Conservation (phyloP, 176 grass and related monocot species). For the Lolium multiflorum region DNA sequence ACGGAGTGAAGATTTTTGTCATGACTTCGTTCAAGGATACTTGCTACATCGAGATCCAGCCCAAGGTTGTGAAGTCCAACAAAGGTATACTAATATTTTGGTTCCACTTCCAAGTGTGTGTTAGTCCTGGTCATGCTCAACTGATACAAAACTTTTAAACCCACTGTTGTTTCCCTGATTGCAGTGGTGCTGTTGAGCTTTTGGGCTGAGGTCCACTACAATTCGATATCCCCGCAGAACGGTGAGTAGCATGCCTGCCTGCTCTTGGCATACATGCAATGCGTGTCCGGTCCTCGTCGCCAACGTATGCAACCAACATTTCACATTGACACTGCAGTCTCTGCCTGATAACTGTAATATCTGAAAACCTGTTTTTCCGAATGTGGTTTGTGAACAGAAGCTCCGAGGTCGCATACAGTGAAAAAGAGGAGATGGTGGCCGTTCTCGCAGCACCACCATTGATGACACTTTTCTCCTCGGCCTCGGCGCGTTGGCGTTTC, state of each 20-base stretch:
- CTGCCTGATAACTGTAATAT: background rate
- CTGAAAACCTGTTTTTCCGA: conserved; percentile 27
- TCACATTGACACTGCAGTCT: background rate
- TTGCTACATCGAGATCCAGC: conserved; percentile 98
- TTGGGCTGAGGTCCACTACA: conserved; percentile 99
- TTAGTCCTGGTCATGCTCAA: background rate
- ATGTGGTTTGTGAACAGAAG: conserved; percentile 52
- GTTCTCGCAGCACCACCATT: conserved; percentile 59
- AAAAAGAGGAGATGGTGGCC: conserved; percentile 98
- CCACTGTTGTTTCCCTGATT: background rate
- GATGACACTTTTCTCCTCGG: conserved; percentile 23
- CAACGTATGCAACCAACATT: conserved; percentile 53
- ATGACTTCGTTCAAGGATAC: conserved; percentile 99
- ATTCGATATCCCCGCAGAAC: conserved; percentile 85
- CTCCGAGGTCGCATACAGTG: conserved; percentile 55
- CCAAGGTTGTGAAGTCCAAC: conserved; percentile 94
- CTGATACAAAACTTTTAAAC: background rate
- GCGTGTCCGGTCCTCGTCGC: conserved; percentile 19
- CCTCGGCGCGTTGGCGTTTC: background rate
- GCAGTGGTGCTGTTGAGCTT: conserved; percentile 96
- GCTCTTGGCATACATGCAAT: conserved; percentile 40
- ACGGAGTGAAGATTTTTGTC: conserved; percentile 93
- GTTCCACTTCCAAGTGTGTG: background rate
- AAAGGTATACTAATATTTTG: conserved; percentile 64
- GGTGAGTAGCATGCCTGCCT: conserved; percentile 72